Conservation (phyloP, 192 early-diverging fungal genomes). For the Linnemannia schmuckeri region DNA sequence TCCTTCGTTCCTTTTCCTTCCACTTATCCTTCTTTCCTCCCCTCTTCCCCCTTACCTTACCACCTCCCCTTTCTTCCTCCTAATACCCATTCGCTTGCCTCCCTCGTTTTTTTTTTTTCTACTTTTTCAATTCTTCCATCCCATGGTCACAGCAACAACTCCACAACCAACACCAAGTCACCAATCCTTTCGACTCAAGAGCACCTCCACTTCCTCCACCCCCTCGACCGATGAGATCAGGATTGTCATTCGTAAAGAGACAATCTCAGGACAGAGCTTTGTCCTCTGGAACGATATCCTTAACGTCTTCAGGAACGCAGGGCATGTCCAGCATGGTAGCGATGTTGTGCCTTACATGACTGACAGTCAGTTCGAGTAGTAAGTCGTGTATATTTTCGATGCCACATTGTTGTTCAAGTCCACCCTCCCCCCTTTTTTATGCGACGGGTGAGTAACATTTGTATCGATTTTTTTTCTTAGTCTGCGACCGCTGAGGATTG, state of each 20-base stretch:
- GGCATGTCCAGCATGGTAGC: not conserved
- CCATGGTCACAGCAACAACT: not conserved
- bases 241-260: not conserved
- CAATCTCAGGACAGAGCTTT: not conserved
- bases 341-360: conserved; percentile 1
- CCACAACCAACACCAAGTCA: not conserved
- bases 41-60: not conserved
- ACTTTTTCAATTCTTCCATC: not conserved
- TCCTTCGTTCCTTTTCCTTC: not conserved
- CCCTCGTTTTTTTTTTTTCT: not conserved
- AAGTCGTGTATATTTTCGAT: not conserved
- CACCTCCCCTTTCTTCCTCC: not conserved
- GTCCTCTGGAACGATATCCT: conserved; percentile 16
- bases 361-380: conserved; percentile 6
- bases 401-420: not conserved
- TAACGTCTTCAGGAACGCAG: not conserved
- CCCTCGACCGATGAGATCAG: not conserved
- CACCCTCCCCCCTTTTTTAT: not conserved
- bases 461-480: not conserved
- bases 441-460: not conserved
- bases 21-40: not conserved
- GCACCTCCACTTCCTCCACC: no score
- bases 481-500: conserved; percentile 7
- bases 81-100: not conserved
- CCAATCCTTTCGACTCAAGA: not conserved